Evolutionary conservation across 331 rosid species (phyloP), one percentile per base, ranked within the genome.

Genomic region (Quercus phellos): DNA sequence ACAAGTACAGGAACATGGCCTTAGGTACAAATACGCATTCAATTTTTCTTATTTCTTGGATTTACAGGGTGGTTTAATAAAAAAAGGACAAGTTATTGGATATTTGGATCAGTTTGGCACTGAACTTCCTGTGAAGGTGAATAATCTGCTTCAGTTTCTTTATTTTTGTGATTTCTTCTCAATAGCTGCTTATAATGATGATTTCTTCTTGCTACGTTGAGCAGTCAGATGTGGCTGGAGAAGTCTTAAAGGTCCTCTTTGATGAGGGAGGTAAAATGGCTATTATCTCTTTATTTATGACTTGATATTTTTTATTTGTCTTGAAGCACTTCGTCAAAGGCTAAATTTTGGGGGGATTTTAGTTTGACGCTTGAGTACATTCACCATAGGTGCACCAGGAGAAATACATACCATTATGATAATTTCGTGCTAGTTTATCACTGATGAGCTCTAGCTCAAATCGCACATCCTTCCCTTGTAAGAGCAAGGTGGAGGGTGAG

Each of bases 191-290:
- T 73, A 72, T 80, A n/a, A 74, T 88, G 61, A 80, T 72, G 60
- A 86, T 78, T 85, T 70, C 61, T 76, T 80, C 81, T 71, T 79
- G 70, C 77, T 85, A 70, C 88, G 32, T 78, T 83, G 93, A 78
- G 79, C 97, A 95, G 99, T 81, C 99, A 4, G 92, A 91, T 72
- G 94, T 88, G 21, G 92, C 89, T 22, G 99, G 99, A 78, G 97
- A 93, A 95, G 88, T 93, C 72, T 83, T 95, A 72, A 93, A 80
- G 96, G 64, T 95, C 84, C 98, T 95, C 77, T 90, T 90, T 79
- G 78, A 78, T 55, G 99, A 95, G 18, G 99, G 96, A 89, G 99
- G 99, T 95, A 92, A 74, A 74, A 68, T 61, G 26, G 61, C 77
- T 46, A 17, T 60, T 73, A 69, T 73, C 79, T 68, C 42, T 51